Base-by-base conservation (phyloP, 2,329 filamentous ascomycete species). In the Ophiocordyceps camponoti-leonardi region DNA sequence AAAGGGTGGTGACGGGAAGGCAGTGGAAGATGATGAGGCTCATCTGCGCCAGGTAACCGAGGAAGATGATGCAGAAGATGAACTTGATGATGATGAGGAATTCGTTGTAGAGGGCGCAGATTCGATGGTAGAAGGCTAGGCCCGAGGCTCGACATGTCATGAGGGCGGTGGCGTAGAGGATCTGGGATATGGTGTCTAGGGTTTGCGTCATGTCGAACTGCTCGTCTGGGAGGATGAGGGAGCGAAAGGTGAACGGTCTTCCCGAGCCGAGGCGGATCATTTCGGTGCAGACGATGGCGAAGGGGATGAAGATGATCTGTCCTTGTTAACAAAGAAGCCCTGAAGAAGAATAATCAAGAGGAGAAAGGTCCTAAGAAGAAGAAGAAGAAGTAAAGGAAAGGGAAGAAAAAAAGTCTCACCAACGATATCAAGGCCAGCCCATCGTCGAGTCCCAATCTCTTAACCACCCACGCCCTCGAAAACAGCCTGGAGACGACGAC, bases 91-190 rank as follows among this genome's bases (percentile, higher is more conserved):
- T 16, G 20, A 45, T 18, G 22, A 45, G 30, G n/a, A 47, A 43
- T 40, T 45, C 39, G 11, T 39, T 26, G 40, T 45, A 28, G 40
- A 43, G 42, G 10, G 8, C 14, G 22, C 46, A 47, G 14, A 47
- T 45, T 6, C 46, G 46, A 26, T 45, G 44, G 46, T 47, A 47
- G 12, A 47, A 45, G 28, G 46, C 46, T 6, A 47, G 41, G n/a
- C 43, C 46, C 16, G 46, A 45, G 6, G 42, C n/a, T 10, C 46
- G 46, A n/a, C 43, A 45, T 11, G 45, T 40, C 30, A 42, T 2
- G 12, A 47, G 40, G 13, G 46, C n/a, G 20, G 46, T 47, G 22
- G 22, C 37, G 20, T 47, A 47, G 40, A 43, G 13, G 11, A 45
- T 14, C 6, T 47, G 46, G 6, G 43, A 23, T 30, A 41, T 16